A percentile compares a stretch with the other conserved stretches of the same genome.
phyloP scores from a whole-genome alignment of 257 asterid genomes.

The Datura wrightii region DNA sequence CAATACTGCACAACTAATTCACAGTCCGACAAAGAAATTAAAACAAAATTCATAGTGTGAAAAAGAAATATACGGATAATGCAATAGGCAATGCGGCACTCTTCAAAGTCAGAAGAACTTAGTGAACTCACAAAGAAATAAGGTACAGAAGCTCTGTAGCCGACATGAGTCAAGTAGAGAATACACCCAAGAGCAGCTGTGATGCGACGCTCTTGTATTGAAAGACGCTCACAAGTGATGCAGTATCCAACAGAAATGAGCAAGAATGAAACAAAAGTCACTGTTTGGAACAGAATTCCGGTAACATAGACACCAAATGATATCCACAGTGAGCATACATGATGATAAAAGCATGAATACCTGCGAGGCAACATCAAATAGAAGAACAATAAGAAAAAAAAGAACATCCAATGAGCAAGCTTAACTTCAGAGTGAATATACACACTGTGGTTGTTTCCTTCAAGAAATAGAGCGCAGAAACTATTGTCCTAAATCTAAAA shows the following conservation, averaged over 20 bases:
- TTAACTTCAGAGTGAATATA: neutral
- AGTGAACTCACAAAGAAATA: slow-evolving; percentile 73
- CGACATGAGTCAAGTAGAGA: slow-evolving; percentile 80
- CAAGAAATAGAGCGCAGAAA: neutral
- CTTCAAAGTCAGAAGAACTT: neutral
- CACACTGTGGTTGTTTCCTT: neutral
- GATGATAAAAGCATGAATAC: slow-evolving; percentile 67
- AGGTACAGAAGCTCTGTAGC: slow-evolving; percentile 82
- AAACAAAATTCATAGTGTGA: neutral
- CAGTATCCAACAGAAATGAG: slow-evolving; percentile 85
- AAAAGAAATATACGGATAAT: neutral
- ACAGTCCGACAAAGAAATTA: neutral
- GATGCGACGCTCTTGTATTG: slow-evolving; percentile 68
- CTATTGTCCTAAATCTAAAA: neutral
- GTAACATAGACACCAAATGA: slow-evolving; percentile 86
- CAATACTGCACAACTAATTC: neutral
- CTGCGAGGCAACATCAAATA: slow-evolving; percentile 45
- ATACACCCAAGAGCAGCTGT: slow-evolving; percentile 66
- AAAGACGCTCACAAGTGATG: slow-evolving; percentile 76
- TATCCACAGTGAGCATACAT: slow-evolving; percentile 84
- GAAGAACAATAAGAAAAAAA: neutral
- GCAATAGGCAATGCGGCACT: neutral
- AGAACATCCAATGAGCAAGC: neutral
- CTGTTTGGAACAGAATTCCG: slow-evolving; percentile 76
- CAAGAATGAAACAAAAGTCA: slow-evolving; percentile 64